phyloP scores from a whole-genome alignment of 306 rosid species.

The Parietaria judaica region DNA sequence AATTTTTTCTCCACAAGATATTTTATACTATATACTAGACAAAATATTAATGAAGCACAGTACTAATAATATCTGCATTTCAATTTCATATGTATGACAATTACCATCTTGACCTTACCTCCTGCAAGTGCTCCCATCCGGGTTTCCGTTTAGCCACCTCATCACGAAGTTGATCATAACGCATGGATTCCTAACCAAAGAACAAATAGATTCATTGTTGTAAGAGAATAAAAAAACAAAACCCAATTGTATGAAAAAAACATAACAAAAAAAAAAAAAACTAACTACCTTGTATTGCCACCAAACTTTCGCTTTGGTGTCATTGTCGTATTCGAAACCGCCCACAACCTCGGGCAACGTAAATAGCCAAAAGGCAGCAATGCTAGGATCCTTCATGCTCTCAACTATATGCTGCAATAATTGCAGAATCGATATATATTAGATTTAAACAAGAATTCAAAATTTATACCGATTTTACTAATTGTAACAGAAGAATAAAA shows the following conservation, averaged over 20 bases:
- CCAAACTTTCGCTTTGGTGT: slow-evolving; percentile 80
- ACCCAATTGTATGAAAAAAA: too few species aligned
- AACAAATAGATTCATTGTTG: slow-evolving; percentile 8
- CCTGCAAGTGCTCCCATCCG: slow-evolving; percentile 95
- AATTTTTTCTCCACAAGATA: slow-evolving; percentile 8
- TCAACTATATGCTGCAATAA: slow-evolving; percentile 69
- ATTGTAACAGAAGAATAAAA: background rate
- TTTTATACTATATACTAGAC: background rate
- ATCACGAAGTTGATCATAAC: slow-evolving; percentile 81
- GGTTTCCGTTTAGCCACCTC: slow-evolving; percentile 78
- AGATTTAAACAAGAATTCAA: slow-evolving; percentile 22
- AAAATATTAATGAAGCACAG: too few species aligned
- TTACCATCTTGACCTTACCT: slow-evolving; percentile 34
- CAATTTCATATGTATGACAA: too few species aligned
- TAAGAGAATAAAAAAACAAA: slow-evolving; percentile 3
- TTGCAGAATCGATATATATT: slow-evolving; percentile 16
- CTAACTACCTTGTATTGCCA: slow-evolving; percentile 76
- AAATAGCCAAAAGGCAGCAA: slow-evolving; percentile 91
- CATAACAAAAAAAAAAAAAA: background rate
- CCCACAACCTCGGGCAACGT: slow-evolving; percentile 85
- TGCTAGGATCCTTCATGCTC: slow-evolving; percentile 94
- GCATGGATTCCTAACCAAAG: slow-evolving; percentile 59
- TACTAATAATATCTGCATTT: too few species aligned
- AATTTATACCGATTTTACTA: background rate
- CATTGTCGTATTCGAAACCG: slow-evolving; percentile 74